These are phyloP conservation scores for Hirschioporus abietinus DNA, from an alignment of 768 basidiomycete species.

Conservation along the genomic window DNA sequence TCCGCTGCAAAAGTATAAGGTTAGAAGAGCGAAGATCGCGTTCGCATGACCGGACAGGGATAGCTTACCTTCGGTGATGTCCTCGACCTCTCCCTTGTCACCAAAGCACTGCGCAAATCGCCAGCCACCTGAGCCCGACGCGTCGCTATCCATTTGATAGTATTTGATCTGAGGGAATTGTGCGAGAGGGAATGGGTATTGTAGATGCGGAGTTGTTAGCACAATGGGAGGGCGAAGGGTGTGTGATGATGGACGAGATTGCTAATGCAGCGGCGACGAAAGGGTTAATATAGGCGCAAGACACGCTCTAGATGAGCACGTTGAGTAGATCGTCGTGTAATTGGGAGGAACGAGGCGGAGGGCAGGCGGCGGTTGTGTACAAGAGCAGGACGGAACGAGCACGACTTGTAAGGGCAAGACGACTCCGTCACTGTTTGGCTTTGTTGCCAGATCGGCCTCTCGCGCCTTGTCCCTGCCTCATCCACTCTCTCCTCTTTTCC, in stretches of 20 bases:
- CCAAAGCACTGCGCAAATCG: constrained; percentile 99
- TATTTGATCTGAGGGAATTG: constrained; percentile 26
- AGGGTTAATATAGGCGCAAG: constrained; percentile 2
- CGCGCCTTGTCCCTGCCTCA: constrained; percentile 8
- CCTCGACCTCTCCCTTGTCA: constrained; percentile 99
- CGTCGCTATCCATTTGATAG: constrained; percentile 73
- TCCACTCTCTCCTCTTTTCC: constrained; percentile 21
- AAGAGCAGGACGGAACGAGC: constrained; percentile 6
- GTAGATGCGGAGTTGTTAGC: constrained; percentile 20
- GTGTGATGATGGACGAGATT: constrained; percentile 22
- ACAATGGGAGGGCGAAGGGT: constrained; percentile 24
- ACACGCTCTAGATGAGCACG: constrained; percentile 13
- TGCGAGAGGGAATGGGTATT: constrained; percentile 12
- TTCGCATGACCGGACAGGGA: constrained; percentile 9
- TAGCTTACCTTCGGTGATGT: constrained; percentile 91
- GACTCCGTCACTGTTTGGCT: constrained; percentile 21
- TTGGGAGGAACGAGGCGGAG: constrained; percentile 12
- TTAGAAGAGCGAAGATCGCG: constrained; percentile 11
- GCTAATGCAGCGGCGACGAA: constrained; percentile 13
- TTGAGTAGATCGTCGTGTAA: constrained; percentile 3
- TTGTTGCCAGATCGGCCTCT: constrained; percentile 11
- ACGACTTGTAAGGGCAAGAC: constrained; percentile 5
- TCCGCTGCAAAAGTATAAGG: constrained; percentile 61
- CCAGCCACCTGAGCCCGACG: constrained; percentile 85
- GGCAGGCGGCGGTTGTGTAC: constrained; percentile 8